phyloP scores from a whole-genome alignment of 2,329 filamentous ascomycete species.

The Ilyonectria mors-panacis region DNA sequence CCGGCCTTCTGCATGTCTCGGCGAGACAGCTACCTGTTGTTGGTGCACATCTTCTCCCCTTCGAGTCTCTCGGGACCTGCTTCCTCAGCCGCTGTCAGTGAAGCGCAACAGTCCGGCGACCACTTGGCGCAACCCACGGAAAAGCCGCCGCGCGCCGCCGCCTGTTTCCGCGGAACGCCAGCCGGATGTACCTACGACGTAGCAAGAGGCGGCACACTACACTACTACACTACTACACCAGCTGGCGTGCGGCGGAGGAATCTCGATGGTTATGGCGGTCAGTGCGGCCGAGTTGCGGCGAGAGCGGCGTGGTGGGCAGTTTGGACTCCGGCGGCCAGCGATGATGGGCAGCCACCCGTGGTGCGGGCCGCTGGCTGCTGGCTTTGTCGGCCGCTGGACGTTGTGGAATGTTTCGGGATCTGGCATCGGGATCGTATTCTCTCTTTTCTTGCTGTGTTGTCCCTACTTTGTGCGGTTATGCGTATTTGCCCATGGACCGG shows the following conservation, averaged over 20 bases:
- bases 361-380: not conserved
- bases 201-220: not conserved
- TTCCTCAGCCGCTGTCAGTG: no score
- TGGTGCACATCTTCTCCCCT: no score
- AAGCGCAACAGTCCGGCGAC: no score
- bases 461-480: not conserved
- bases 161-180: no score
- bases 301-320: not conserved
- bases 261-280: not conserved
- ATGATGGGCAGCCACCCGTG: not conserved
- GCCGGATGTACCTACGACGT: not conserved
- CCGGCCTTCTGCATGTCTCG: not conserved
- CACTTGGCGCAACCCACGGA: no score
- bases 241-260: no score
- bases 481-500: not conserved
- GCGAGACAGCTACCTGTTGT: not conserved
- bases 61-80: no score
- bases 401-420: not conserved
- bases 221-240: not conserved
- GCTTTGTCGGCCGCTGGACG: not conserved
- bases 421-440: not conserved
- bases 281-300: not conserved
- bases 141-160: no score
- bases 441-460: not conserved
- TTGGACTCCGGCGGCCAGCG: not conserved